phyloP scores from a whole-genome alignment of 257 asterid species.

The Solanum pennellii region DNA sequence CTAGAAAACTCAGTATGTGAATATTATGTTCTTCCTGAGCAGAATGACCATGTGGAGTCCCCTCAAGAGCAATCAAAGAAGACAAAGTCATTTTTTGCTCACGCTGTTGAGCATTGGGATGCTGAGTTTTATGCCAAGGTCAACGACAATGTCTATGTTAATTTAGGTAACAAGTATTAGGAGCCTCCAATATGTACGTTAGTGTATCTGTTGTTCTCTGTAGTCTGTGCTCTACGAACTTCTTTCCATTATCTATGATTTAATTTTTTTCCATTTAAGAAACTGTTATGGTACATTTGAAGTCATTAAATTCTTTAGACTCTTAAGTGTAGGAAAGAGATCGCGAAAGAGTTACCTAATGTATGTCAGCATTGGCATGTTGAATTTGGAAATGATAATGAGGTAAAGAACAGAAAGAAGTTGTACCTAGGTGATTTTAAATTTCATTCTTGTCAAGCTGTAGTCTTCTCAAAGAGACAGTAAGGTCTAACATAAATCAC shows the following conservation, averaged over 20 bases:
- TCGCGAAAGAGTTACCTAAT: not conserved
- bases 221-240: not conserved
- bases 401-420: not conserved
- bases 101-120: constrained; percentile 83
- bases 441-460: not conserved
- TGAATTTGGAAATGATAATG: not conserved
- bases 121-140: constrained; percentile 76
- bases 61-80: constrained; percentile 51
- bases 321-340: not conserved
- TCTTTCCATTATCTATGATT: not conserved
- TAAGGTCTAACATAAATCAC: not conserved
- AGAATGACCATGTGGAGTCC: constrained; percentile 70
- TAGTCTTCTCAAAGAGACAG: not conserved
- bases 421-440: not conserved
- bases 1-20: not conserved
- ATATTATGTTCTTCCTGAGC: constrained; percentile 5
- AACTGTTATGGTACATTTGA: not conserved
- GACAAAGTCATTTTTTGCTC: constrained; percentile 49
- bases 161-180: constrained; percentile 47
- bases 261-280: not conserved
- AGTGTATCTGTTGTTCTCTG: not conserved
- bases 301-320: not conserved
- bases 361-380: not conserved
- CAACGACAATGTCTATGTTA: constrained; percentile 72
- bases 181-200: not conserved